Evolutionary conservation across 2,329 filamentous ascomycete species (phyloP), one percentile per base, ranked within the genome.

Genomic region (Aspergillus vadensis): DNA sequence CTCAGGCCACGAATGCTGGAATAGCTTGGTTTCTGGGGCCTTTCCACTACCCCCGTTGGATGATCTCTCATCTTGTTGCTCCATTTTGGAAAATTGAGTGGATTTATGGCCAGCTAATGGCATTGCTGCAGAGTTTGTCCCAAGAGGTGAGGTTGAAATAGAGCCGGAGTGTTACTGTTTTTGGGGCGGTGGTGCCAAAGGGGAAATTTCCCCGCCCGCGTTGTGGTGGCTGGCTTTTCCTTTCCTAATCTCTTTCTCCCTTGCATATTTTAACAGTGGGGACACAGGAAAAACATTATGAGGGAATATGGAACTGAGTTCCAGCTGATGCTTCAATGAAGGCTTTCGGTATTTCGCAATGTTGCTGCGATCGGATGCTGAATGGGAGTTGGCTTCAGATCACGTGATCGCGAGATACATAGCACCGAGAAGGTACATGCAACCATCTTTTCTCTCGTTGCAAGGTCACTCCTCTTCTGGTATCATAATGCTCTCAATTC

Each of bases 1-100:
- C 69, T 70, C 61, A 19, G 67, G 55, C 68, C 69, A 70, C 14
- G 64, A 58, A n/a, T 41, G 19, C 3, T 58, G 55, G 12, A 43
- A 30, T 12, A 49, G 23, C 14, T 19, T 12, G 21, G n/a, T n/a
- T 21, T 54, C 38, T 5, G 27, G 15, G 2, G 23, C 8, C 8
- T 17, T 14, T 6, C 38, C 36, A 38, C 36, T 41, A 12, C 9
- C 5, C 19, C 23, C 32, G 1, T 14, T 5, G 5, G 50, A 44
- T 5, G 17, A 53, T 27, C 55, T 52, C 8, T 67, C 64, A 5
- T 48, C 17, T 5, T 50, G 48, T 12, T 68, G 67, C 23, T 70
- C 67, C 2, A 68, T 63, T 0, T 61, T 64, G 2, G 68, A 63
- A 23, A 66, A 66, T n/a, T 60, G 57, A 2, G 51, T 41, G 3